phyloP scores from a whole-genome alignment of 2,329 filamentous ascomycete genomes.

The Ophiostoma piceae region DNA sequence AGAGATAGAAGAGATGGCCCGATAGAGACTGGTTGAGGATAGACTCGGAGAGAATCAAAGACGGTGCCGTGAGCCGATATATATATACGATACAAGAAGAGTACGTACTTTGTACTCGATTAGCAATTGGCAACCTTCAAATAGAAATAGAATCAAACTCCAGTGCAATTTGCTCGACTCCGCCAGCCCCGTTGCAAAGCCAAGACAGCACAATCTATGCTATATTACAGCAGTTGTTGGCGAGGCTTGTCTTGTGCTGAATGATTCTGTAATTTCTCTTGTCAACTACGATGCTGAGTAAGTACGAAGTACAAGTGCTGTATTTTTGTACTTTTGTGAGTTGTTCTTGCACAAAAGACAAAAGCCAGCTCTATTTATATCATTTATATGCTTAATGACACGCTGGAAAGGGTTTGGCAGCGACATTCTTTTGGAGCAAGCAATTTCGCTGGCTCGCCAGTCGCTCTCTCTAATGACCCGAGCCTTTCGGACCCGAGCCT shows the following conservation, averaged over 20 bases:
- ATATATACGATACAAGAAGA: neutral
- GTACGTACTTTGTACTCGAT: no score
- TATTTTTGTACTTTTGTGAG: no score
- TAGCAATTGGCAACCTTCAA: neutral
- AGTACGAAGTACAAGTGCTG: no score
- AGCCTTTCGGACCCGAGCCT: neutral
- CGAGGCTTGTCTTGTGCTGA: neutral
- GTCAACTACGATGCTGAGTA: no score
- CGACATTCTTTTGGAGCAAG: neutral
- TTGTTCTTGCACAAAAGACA: no score
- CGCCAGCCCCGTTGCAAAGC: neutral
- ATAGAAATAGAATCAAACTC: slow-evolving; percentile 2
- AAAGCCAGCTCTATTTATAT: neutral
- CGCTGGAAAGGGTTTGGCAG: neutral
- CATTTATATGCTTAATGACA: slow-evolving; percentile 10
- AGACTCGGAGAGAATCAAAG: no score
- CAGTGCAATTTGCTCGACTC: slow-evolving; percentile 12
- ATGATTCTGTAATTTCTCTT: neutral
- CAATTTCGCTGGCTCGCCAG: neutral
- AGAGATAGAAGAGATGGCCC: neutral
- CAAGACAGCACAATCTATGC: slow-evolving; percentile 5
- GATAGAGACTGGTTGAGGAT: neutral
- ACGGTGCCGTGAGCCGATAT: slow-evolving; percentile 1
- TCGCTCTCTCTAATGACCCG: neutral
- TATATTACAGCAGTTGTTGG: neutral